These are phyloP conservation scores for Phyllosticta ampelicida DNA, from an alignment of 2,329 filamentous ascomycete genomes.

Conservation along the genomic window DNA sequence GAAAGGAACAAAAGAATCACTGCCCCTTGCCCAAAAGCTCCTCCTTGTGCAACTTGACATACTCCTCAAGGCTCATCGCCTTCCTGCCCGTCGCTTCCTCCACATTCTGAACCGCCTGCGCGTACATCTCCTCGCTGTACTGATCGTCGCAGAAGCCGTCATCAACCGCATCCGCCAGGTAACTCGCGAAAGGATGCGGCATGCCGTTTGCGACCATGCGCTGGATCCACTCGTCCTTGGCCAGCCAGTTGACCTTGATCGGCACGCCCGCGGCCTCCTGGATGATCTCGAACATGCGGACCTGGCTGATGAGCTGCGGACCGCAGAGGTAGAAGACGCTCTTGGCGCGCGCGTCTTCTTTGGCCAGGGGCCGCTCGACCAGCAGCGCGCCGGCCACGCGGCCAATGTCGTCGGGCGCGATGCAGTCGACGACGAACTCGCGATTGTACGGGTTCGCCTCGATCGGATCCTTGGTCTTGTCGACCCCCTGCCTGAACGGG, in stretches of 20 bases:
- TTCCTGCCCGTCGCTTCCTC: not conserved
- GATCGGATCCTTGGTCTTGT: slow-evolving; percentile 17
- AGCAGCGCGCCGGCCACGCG: slow-evolving; percentile 32
- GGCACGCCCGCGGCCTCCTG: not conserved
- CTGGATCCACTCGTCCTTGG: not conserved
- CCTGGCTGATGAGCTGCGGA: not conserved
- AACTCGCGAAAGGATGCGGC: not conserved
- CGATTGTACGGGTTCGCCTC: slow-evolving; percentile 24
- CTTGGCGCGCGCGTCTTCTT: not conserved
- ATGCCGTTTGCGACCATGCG: not conserved
- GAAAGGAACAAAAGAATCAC: too few species aligned
- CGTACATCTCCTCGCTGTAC: not conserved
- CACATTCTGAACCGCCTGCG: not conserved
- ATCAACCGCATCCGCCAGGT: not conserved
- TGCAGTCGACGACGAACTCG: slow-evolving; percentile 27
- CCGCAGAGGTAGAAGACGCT: not conserved
- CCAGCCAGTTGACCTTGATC: not conserved
- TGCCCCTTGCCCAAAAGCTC: not conserved
- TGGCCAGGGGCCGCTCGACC: slow-evolving; percentile 19
- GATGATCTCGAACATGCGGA: not conserved
- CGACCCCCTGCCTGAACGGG: slow-evolving; percentile 14
- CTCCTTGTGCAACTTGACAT: not conserved
- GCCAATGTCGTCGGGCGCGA: slow-evolving; percentile 38
- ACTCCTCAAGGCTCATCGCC: not conserved
- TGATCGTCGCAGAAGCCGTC: not conserved